Conservation (phyloP, 257 asterid species). For the Salvia rosmarinus region DNA sequence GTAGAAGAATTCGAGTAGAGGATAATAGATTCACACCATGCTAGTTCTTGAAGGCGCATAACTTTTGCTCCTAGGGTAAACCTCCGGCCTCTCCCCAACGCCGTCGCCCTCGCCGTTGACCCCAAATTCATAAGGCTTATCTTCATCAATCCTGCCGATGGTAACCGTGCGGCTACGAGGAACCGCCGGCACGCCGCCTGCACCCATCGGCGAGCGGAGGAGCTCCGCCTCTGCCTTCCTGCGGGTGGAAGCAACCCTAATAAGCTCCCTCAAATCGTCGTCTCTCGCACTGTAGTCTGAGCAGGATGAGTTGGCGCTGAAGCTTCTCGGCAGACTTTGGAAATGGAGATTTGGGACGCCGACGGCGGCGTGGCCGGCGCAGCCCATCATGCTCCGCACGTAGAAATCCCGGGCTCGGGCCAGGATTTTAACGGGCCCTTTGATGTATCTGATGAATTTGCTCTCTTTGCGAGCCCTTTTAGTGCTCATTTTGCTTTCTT, state of each 20-base stretch:
- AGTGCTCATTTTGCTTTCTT: constrained; percentile 22
- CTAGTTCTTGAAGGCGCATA: constrained; percentile 33
- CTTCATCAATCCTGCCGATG: constrained; percentile 70
- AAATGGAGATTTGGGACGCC: constrained; percentile 41
- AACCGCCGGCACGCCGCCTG: constrained; percentile 30
- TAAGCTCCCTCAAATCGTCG: constrained; percentile 52
- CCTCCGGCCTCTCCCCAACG: constrained; percentile 12
- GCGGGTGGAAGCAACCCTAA: constrained; percentile 49
- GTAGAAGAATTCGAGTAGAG: neutral
- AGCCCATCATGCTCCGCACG: constrained; percentile 42
- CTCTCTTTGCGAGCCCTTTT: constrained; percentile 20
- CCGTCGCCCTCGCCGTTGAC: constrained; percentile 10
- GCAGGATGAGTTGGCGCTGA: constrained; percentile 38
- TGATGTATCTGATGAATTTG: constrained; percentile 45
- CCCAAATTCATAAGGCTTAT: constrained; percentile 51
- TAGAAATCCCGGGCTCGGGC: constrained; percentile 54
- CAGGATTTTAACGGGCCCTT: constrained; percentile 45
- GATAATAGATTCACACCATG: constrained; percentile 13
- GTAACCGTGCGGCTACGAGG: constrained; percentile 47
- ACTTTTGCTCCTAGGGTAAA: constrained; percentile 51
- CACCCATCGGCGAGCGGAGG: constrained; percentile 20
- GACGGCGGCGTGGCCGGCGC: constrained; percentile 45
- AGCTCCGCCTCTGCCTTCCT: constrained; percentile 31
- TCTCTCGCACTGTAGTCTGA: constrained; percentile 28
- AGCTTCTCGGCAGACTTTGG: constrained; percentile 39